Evolutionary conservation across 2,329 filamentous ascomycete genomes (phyloP).

Genomic region (Verticillium tricorpus): DNA sequence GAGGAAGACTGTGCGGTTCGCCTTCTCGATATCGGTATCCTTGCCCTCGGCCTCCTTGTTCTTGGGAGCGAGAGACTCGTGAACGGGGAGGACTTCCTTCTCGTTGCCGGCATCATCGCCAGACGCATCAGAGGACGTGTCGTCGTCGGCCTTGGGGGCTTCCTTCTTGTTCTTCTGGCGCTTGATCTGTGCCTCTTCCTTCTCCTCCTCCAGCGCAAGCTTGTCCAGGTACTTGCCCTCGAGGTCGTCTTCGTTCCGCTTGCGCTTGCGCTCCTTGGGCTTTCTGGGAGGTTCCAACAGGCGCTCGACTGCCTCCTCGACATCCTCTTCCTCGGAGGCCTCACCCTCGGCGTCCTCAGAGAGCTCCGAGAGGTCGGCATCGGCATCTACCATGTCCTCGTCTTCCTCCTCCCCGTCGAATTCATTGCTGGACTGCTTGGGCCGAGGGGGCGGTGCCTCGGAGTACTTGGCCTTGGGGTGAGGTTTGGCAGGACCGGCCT

Average conservation of each 20-base stretch:
- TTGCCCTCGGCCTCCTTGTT: slow-evolving; percentile 42
- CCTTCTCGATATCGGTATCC: slow-evolving; percentile 75
- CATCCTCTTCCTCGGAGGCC: slow-evolving; percentile 14
- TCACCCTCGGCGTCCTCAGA: slow-evolving; percentile 5
- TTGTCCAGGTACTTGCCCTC: slow-evolving; percentile 67
- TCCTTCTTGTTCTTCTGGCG: slow-evolving; percentile 38
- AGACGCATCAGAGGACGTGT: slow-evolving; percentile 15
- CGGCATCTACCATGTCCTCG: slow-evolving; percentile 21
- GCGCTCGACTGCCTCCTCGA: slow-evolving; percentile 35
- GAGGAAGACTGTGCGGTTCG: slow-evolving; percentile 84
- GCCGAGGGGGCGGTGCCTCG: slow-evolving; percentile 24
- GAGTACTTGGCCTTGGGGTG: slow-evolving; percentile 41
- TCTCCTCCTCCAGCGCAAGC: slow-evolving; percentile 54
- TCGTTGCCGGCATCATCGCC: slow-evolving; percentile 35
- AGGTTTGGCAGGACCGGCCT: slow-evolving; percentile 49
- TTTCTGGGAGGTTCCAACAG: slow-evolving; percentile 31
- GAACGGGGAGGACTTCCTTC: slow-evolving; percentile 42
- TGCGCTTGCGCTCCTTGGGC: slow-evolving; percentile 56
- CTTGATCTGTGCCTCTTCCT: slow-evolving; percentile 49
- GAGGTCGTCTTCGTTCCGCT: slow-evolving; percentile 65
- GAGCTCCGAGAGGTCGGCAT: slow-evolving; percentile 5
- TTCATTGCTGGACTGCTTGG: slow-evolving; percentile 26
- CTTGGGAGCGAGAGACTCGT: slow-evolving; percentile 52
- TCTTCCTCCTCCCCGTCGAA: slow-evolving; percentile 20
- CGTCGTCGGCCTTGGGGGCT: slow-evolving; percentile 27